Base-by-base conservation (phyloP, 2,329 filamentous ascomycete species). In the Colletotrichum truncatum region DNA sequence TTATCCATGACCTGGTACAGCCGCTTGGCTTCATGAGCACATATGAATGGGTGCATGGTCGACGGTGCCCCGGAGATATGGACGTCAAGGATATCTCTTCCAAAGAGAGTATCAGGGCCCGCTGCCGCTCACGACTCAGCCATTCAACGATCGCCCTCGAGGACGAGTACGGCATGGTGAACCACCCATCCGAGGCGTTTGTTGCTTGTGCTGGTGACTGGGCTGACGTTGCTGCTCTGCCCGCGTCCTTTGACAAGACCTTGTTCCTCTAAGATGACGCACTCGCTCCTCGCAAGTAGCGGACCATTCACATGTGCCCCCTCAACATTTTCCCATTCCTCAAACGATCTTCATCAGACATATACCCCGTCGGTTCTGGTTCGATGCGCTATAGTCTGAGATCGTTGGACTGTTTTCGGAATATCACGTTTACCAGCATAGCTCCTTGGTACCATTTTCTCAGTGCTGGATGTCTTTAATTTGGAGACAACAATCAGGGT, bases 21-120 rank as follows among this genome's bases (percentile, higher is more conserved):
- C 63, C 57, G 3, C 34, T 56, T 14, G 49, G 58, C 10, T 38
- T 18, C 34, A 14, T 43, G 28, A 38, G 28, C 43, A 63, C 36
- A 1, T 63, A 63, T 45, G 57, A 56, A 10, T 66, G 63, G 63
- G 16, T 66, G 8, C 46, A 46, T 39, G 58, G 58, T 14, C 57
- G 59, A 2, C 21, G 26, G 10, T 66, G 49, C 28, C 57, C 49
- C 12, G 63, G 63, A 7, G 57, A 60, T 8, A 38, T 63, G 18
- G 58, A 63, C 28, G 21, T 51, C 49, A 66, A 56, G 34, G 57
- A 66, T 21, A 52, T 32, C 11, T 62, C 63, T 12, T 63, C 63
- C 28, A 55, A 34, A n/a, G 63, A 63, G 21, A 66, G 63, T 43
- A 56, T 63, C 32, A 55, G 45, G 45, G 57, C 63, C 34, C 57